Conservation (phyloP, 2,329 filamentous ascomycete species). For the Septoria petroselini region DNA sequence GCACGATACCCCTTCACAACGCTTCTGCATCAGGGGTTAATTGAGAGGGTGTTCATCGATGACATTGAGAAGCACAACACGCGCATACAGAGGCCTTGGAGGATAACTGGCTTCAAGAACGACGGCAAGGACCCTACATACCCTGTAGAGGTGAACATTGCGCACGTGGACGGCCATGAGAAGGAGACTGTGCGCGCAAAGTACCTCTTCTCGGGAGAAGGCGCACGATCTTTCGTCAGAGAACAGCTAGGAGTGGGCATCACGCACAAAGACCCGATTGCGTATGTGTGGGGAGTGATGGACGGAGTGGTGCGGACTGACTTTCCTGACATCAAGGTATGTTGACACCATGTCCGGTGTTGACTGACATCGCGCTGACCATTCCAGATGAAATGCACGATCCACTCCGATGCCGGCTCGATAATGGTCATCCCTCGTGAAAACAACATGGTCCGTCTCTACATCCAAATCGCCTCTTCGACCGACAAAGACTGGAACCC, state of each 20-base stretch:
- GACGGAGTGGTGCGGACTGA: slow-evolving; percentile 62
- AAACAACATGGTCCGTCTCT: slow-evolving; percentile 54
- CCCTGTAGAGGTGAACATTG: slow-evolving; percentile 74
- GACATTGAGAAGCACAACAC: slow-evolving; percentile 60
- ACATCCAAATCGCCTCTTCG: slow-evolving; percentile 61
- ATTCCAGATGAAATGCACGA: slow-evolving; percentile 63
- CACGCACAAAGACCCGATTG: slow-evolving; percentile 60
- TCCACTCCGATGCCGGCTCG: slow-evolving; percentile 61
- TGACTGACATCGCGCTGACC: slow-evolving; percentile 1
- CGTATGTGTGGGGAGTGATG: slow-evolving; percentile 65
- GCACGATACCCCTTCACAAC: slow-evolving; percentile 63
- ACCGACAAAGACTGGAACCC: slow-evolving; percentile 61
- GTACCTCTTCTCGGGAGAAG: slow-evolving; percentile 63
- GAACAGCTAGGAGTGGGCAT: slow-evolving; percentile 65
- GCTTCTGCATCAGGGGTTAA: slow-evolving; percentile 60
- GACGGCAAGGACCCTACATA: slow-evolving; percentile 63
- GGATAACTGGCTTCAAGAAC: slow-evolving; percentile 60
- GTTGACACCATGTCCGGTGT: slow-evolving; percentile 2
- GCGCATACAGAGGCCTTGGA: slow-evolving; percentile 59
- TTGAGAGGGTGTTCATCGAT: slow-evolving; percentile 60
- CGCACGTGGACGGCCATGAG: slow-evolving; percentile 69
- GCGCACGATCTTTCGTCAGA: slow-evolving; percentile 59
- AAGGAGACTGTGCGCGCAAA: slow-evolving; percentile 64
- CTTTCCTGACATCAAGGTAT: slow-evolving; percentile 61
- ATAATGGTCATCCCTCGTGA: slow-evolving; percentile 62